Base-by-base conservation (phyloP, 495 filamentous ascomycete genomes). In the Jackrogersella multiformis region DNA sequence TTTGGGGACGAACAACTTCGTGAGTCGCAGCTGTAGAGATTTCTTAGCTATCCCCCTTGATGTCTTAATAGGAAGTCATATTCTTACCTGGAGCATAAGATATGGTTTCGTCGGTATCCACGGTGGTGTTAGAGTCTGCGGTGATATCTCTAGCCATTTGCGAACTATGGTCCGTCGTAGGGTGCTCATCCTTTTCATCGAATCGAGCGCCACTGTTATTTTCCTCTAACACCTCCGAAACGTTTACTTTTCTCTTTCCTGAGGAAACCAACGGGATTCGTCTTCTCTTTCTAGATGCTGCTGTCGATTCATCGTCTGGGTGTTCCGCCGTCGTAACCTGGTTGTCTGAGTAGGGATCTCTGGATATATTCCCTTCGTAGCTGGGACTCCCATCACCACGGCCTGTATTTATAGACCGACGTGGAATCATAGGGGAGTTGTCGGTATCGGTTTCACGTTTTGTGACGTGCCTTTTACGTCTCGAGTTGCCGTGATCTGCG, bases 1-100 rank as follows among this genome's bases (percentile, higher is more conserved):
- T 66, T 0, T 77, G 64, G 6, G 76, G 76, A 16, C 74, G 75
- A 46, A 89, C 72, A 1, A 73, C 77, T 68, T 88, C 84, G 36
- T 87, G 86, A 8, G 75, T 80, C 15, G 88, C 81, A 59, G 84
- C 86, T 86, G 66, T 48, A 13, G 10, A 44, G 18, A 1, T 49
- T 32, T 9, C 54, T 62, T 18, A 53, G 49, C 38, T 2, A 18
- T 2, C 15, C 18, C 4, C 9, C 16, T 46, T n/a, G 18, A n/a
- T 34, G 15, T 4, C 18, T 21, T 0, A n/a, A 34, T 7, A 13
- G 9, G 32, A 35, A 12, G 15, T 28, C n/a, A 15, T 42, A 45
- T 20, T 53, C 59, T 34, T 69, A 74, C 75, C 73, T 61, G 70
- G 74, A 44, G 72, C 73, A 46, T 74, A 48, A 18, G 67, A 64